Evolutionary conservation across 2,329 filamentous ascomycete species (phyloP), one percentile per base, ranked within the genome.

Genomic region (Lachnellula suecica): DNA sequence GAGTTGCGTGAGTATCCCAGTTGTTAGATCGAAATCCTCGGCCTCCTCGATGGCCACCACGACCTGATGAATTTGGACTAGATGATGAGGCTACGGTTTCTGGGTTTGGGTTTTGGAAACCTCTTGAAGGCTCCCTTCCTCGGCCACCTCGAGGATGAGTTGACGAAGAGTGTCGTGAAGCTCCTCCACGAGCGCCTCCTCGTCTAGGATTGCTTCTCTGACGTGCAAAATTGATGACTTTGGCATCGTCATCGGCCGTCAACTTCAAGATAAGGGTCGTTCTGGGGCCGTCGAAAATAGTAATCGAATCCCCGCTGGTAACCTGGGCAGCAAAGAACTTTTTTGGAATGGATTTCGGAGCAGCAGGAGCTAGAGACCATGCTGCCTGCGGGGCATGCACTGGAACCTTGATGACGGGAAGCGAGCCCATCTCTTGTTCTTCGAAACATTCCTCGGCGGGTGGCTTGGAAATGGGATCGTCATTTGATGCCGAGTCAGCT

Each of bases 361-460:
- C 77, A 37, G 78, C 72, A 11, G 74, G 66, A 6, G 79, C 81
- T 13, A 83, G 79, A 51, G 79, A 75, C 84, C 85, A 89, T 15
- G 83, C 80, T 31, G 79, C 77, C 31, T 82, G 78, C 1, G 86
- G 84, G 4, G 79, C 78, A 51, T 78, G 78, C 43, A 78, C 75
- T 7, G 88, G 88, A n/a, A 91, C 72, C 49, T 79, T 81, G 22
- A 91, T 83, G 20, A 81, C 77, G 0, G 88, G 88, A n/a, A 90
- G 71, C 7, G 88, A 91, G 3, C 88, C 88, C 74, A 88, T 88
- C 67, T 91, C 87, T 63, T 89, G 87, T 64, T 91, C 87, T 65
- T 90, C 88, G 59, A 92, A 92, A 59, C 89, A 89, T 56, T 89
- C 85, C 58, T 91, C 88, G 5, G 88, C 87, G 71, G 90, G 87